Evolutionary conservation across 225 moss, liverwort and hornwort species (phyloP), one percentile per base, ranked within the genome.

Genomic region (Marchantia polymorpha): DNA sequence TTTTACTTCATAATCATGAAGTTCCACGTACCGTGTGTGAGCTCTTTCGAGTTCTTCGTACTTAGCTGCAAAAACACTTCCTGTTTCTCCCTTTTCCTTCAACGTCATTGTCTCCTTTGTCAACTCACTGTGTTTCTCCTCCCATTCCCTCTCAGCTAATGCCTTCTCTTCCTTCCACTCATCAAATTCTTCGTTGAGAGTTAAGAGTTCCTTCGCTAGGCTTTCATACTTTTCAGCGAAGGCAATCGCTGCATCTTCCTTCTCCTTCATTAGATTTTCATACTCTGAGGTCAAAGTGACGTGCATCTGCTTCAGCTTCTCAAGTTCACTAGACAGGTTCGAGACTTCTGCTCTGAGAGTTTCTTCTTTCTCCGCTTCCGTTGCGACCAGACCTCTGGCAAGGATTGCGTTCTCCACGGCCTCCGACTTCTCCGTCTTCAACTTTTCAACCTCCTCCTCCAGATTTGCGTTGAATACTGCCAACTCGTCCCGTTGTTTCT

Each of bases 221-320:
- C 54, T 53, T 20, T 63, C 47, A 49, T 74, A 74, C 74, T 74
- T 64, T 52, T 79, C 54, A 52, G 53, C 56, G 20, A 52, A 53
- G 30, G 7, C 20, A 6, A 52, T 53, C 13, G 27, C 47, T 63
- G 19, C 64, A 17, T 53, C 80, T 31, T 81, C 81, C 64, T 52
- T 74, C 73, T 81, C 81, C 8, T 73, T 65, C 74, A 16, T 74
- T 4, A 74, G 30, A 51, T 64, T 74, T 54, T 81, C 81, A 53
- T 63, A 73, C 52, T 81, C 81, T 23, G 61, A 23, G 17, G 73
- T 74, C 59, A 81, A 48, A 0, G 64, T 74, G n/a, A 53, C 51
- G 60, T 81, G 81, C 73, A 69, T 79, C 73, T 77, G 73, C 73
- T 81, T 87, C 77, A 87, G 74, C 67, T 82, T 82, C 55, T 87